Evolutionary conservation across 192 early-diverging fungal species (phyloP), one percentile per base, ranked within the genome.

Genomic region (Thoreauomyces humboldtii): DNA sequence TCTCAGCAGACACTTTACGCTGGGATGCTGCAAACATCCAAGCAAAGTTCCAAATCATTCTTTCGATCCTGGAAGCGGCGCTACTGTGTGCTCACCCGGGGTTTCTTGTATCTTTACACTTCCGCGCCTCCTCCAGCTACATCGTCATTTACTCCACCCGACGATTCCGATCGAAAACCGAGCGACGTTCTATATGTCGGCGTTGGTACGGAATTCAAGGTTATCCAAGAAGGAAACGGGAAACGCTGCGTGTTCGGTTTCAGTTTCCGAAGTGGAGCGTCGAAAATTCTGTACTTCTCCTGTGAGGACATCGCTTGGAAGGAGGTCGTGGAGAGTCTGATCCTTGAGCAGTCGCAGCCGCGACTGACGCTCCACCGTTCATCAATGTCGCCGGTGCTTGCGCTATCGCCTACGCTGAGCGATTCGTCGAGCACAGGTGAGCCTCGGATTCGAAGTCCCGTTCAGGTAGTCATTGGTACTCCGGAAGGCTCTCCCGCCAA

Each of bases 51-150:
- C 14, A 31, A 33, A 6, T 28, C 42, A 25, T 31, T 61, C n/a
- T 47, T 61, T 28, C 41, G 59, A 17, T 46, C 44, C 11, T 61
- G 59, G 59, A 61, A 61, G 33, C 38, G 59, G 24, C 38, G 59
- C 25, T 45, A 61, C 31, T 61, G 59, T 44, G 59, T 61, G 3
- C 59, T 61, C 0, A 61, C 59, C 4, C 59, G 28, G 15, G 42
- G 44, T 1, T 61, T 47, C 9, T 29, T 47, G 25, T 61, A 61
- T 31, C 17, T 61, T 6, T 61, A 61, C 46, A 37, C 35, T 19
- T 43, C 57, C 6, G 36, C 36, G 17, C 35, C 28, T 4, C 57
- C 57, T 2, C 19, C 17, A 29, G 19, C 27, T n/a, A n/a, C 3
- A 28, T 17, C 29, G 27, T 15, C 5, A 31, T 31, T 28, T 22